phyloP scores from a whole-genome alignment of 306 rosid species.

The Corylus avellana region DNA sequence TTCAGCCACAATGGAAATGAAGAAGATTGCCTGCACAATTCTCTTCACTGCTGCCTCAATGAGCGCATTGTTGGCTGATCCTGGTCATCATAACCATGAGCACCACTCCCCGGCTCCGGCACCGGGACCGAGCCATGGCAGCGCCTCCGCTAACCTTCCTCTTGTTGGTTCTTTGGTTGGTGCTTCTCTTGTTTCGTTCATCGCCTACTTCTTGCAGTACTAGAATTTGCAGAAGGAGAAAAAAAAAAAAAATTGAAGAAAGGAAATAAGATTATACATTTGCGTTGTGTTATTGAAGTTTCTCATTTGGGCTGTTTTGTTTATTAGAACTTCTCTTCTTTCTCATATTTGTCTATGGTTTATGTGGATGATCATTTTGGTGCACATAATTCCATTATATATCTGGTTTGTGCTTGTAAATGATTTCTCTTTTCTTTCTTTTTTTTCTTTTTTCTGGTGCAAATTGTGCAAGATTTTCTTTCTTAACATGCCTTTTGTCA shows the following conservation, averaged over 20 bases:
- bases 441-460: neutral
- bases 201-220: neutral
- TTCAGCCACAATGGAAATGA: neutral
- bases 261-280: too few relatives aligned
- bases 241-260: too few relatives aligned
- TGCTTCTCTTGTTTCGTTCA: neutral
- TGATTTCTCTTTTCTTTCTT: neutral
- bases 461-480: neutral
- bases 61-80: neutral
- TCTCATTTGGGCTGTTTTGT: too few relatives aligned
- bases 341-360: too few relatives aligned
- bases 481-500: neutral
- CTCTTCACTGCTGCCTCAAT: conserved; percentile 1
- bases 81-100: neutral
- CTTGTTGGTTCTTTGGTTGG: conserved; percentile 6
- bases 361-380: neutral
- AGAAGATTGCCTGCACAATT: neutral
- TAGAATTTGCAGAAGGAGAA: neutral
- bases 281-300: too few relatives aligned
- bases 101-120: neutral
- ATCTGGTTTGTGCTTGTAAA: neutral
- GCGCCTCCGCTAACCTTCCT: neutral
- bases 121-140: neutral
- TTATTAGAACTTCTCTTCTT: too few relatives aligned
- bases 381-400: neutral